Evolutionary conservation across 1,284 basidiomycete species (phyloP).

Genomic region (Papiliotrema terrestris): DNA sequence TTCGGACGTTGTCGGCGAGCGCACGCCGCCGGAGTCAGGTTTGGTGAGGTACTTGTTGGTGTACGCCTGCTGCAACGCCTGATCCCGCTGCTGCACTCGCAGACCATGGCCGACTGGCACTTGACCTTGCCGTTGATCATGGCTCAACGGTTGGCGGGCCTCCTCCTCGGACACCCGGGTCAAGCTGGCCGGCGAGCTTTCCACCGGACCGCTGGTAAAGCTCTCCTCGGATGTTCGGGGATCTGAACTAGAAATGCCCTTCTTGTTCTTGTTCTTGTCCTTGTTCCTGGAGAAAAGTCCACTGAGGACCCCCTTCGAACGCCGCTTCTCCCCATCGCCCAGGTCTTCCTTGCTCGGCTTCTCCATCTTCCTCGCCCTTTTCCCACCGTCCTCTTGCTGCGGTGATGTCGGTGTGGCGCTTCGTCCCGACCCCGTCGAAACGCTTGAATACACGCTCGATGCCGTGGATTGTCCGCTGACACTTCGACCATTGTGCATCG

Average conservation of each 20-base stretch:
- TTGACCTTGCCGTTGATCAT: slow-evolving; percentile 45
- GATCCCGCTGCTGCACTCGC: slow-evolving; percentile 76
- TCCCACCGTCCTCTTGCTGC: slow-evolving; percentile 15
- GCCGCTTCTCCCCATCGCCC: slow-evolving; percentile 38
- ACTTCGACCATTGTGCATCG: slow-evolving; percentile 33
- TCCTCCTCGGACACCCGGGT: slow-evolving; percentile 13
- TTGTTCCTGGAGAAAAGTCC: slow-evolving; percentile 70
- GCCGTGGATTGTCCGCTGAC: slow-evolving; percentile 28
- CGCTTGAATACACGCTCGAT: slow-evolving; percentile 20
- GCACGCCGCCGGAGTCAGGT: slow-evolving; percentile 68
- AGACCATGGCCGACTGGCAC: slow-evolving; percentile 53
- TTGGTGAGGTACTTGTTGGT: slow-evolving; percentile 75
- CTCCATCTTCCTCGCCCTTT: slow-evolving; percentile 28
- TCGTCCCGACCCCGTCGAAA: slow-evolving; percentile 15
- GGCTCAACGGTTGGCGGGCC: slow-evolving; percentile 5
- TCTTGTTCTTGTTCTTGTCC: slow-evolving; percentile 62
- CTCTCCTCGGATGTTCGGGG: slow-evolving; percentile 34
- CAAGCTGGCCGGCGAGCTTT: slow-evolving; percentile 19
- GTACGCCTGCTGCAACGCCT: slow-evolving; percentile 82
- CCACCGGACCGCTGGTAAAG: slow-evolving; percentile 19
- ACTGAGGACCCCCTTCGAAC: slow-evolving; percentile 52
- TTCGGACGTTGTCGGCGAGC: slow-evolving; percentile 52
- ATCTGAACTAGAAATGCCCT: slow-evolving; percentile 51
- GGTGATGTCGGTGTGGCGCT: slow-evolving; percentile 22
- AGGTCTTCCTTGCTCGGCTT: slow-evolving; percentile 26